These are phyloP conservation scores for Psidium guajava DNA, from an alignment of 345 rosid genomes.

Conservation along the genomic window DNA sequence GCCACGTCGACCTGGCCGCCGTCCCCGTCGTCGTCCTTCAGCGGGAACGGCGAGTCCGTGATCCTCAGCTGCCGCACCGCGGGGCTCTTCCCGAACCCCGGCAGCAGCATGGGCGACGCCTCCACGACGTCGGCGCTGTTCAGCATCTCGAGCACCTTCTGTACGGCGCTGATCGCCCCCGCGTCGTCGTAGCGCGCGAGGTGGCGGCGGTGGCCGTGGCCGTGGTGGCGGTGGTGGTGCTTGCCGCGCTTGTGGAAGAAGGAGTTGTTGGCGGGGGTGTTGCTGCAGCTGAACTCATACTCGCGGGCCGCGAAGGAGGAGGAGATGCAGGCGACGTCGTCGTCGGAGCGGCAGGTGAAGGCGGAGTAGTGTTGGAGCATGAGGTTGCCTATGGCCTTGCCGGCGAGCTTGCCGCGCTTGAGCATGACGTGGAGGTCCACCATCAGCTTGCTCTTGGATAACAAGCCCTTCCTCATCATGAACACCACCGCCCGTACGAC, in stretches of 20 bases:
- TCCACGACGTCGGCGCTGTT: slow-evolving; percentile 19
- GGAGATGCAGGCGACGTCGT: slow-evolving; percentile 51
- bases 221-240: slow-evolving; percentile 13
- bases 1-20: slow-evolving; percentile 52
- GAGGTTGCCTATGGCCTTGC: slow-evolving; percentile 48
- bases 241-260: slow-evolving; percentile 27
- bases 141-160: slow-evolving; percentile 63
- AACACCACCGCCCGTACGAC: slow-evolving; percentile 31
- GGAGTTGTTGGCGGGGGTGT: slow-evolving; percentile 48
- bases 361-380: slow-evolving; percentile 30
- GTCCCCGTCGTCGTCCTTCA: slow-evolving; percentile 39
- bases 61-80: slow-evolving; percentile 54
- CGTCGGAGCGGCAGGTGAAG: slow-evolving; percentile 61
- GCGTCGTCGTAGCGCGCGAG: slow-evolving; percentile 32
- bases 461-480: slow-evolving; percentile 42
- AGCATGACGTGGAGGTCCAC: slow-evolving; percentile 44
- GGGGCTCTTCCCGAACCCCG: slow-evolving; percentile 60
- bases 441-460: slow-evolving; percentile 40
- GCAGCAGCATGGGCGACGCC: slow-evolving; percentile 25
- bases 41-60: slow-evolving; percentile 72
- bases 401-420: slow-evolving; percentile 42
- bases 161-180: slow-evolving; percentile 41
- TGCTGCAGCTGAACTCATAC: slow-evolving; percentile 96
- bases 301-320: slow-evolving; percentile 55
- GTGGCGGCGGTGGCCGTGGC: slow-evolving; percentile 6